Percentiles rank a stretch among this genome's conserved stretches.
These are phyloP conservation scores for Phytophthora capsici DNA, from an alignment of 352 stramenopile species.

Conservation along the genomic window DNA sequence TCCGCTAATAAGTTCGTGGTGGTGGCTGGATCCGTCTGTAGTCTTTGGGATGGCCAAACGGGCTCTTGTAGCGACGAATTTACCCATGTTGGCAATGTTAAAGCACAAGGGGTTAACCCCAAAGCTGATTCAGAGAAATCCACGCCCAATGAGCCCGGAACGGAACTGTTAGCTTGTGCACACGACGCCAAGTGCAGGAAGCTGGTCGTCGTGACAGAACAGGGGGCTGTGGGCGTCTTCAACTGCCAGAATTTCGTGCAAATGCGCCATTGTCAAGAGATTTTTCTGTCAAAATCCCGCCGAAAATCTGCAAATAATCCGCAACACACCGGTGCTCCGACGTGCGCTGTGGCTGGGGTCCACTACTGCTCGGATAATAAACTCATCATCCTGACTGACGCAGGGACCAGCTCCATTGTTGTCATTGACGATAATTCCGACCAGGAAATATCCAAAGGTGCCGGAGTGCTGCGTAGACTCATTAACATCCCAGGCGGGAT, in stretches of 20 bases:
- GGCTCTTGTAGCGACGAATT: constrained; percentile 67
- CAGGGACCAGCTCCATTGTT: constrained; percentile 52
- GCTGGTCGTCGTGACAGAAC: constrained; percentile 62
- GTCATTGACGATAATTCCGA: constrained; percentile 75
- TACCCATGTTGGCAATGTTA: constrained; percentile 43
- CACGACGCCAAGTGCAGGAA: constrained; percentile 71
- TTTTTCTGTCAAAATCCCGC: constrained; percentile 35
- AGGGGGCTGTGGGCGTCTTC: constrained; percentile 67
- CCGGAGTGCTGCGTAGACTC: constrained; percentile 58
- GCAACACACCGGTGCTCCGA: constrained; percentile 18
- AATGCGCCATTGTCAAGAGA: constrained; percentile 69
- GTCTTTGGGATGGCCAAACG: constrained; percentile 73
- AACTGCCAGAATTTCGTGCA: constrained; percentile 81
- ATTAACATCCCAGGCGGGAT: constrained; percentile 65
- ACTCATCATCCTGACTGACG: constrained; percentile 60
- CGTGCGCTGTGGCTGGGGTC: constrained; percentile 59
- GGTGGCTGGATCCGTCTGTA: constrained; percentile 62
- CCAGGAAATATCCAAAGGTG: constrained; percentile 54
- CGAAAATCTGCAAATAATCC: background rate
- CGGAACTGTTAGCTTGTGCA: constrained; percentile 55
- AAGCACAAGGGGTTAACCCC: too few species aligned
- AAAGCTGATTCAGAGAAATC: background rate
- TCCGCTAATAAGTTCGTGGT: constrained; percentile 74
- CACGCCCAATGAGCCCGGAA: constrained; percentile 33
- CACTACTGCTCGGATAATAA: constrained; percentile 85